Conservation (phyloP, 2,329 filamentous ascomycete species). For the Geosmithia flava region DNA sequence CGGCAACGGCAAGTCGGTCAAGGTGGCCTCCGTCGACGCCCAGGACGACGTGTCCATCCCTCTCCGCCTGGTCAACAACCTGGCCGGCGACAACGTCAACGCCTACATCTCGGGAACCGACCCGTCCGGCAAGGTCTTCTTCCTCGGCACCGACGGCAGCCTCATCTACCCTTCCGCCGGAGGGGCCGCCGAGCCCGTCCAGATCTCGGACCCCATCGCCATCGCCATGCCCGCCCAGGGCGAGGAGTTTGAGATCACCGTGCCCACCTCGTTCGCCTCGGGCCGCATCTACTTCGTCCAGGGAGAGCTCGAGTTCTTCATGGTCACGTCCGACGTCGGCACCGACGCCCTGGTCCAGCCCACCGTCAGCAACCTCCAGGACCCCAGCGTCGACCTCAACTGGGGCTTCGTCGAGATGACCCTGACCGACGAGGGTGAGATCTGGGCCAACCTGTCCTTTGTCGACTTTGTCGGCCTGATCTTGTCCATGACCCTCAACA, state of each 20-base stretch:
- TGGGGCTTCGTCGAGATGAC: conserved; percentile 40
- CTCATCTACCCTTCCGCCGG: conserved; percentile 28
- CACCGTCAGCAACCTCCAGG: conserved; percentile 26
- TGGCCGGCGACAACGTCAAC: conserved; percentile 21
- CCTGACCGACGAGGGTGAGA: conserved; percentile 19
- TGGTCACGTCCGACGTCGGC: conserved; percentile 15
- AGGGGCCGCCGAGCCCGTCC: conserved; percentile 18
- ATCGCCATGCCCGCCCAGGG: conserved; percentile 27
- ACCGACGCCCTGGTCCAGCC: conserved; percentile 33
- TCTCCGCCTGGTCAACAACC: conserved; percentile 29
- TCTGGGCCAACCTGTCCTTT: conserved; percentile 36
- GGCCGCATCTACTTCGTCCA: conserved; percentile 33
- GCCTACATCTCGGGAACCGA: conserved; percentile 34
- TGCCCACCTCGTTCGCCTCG: conserved; percentile 26
- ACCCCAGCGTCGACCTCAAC: conserved; percentile 28
- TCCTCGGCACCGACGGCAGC: conserved; percentile 25
- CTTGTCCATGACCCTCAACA: conserved; percentile 33
- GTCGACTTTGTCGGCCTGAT: conserved; percentile 38
- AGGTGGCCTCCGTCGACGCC: conserved; percentile 1
- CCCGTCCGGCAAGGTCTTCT: conserved; percentile 23
- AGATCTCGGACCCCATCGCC: conserved; percentile 24
- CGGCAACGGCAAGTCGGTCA: neutral
- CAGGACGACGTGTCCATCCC: conserved; percentile 9
- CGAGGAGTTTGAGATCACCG: conserved; percentile 20
- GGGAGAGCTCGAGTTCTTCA: conserved; percentile 27